Base-by-base conservation (phyloP, 1,284 basidiomycete species). In the Ganoderma meredithae region DNA sequence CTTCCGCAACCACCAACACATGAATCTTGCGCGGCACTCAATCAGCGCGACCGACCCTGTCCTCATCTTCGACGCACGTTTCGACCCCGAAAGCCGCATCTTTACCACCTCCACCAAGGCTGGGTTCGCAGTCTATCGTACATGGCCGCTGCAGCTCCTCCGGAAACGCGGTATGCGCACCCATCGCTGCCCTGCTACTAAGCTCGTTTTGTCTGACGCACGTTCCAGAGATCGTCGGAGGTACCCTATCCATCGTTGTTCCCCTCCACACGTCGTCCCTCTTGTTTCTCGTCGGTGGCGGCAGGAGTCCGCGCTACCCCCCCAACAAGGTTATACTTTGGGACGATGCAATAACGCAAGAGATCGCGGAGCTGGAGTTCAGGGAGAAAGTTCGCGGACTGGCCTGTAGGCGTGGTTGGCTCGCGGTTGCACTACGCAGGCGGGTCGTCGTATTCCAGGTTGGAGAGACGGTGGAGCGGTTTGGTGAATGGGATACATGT, bases 241-340 rank as follows among this genome's bases (percentile, higher is more conserved):
- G 95, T 17, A 96, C 95, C 0, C 84, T 98, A 3, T 84, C 90
- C 19, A 84, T 89, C 52, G 94, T 90, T 2, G 85, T 95, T 4
- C 94, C 95, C 1, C 82, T 96, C 64, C 95, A 96, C 74, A 86
- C 90, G 27, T 93, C 95, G 3, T 96, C 95, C 68, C 83, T 98
- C 40, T 82, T 98, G 58, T 96, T 96, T 77, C 88, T 98, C 49
- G 86, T 97, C 71, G 96, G 96, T 60, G 96, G 96, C 60, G 95
- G 96, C 39, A 84, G 90, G 62, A 93, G 92, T 76, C 96, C 96
- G n/a, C 85, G 95, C 7, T 98, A 96, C 80, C 91, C 96, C 36
- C 95, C 94, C 33, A 98, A 98, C 83, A 98, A 98, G 83, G 94
- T 96, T 59, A 86, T 98, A 66, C 80, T 98, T 59, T 98, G 94